Evolutionary conservation across 345 rosid genomes (phyloP).

Genomic region (Adansonia digitata): DNA sequence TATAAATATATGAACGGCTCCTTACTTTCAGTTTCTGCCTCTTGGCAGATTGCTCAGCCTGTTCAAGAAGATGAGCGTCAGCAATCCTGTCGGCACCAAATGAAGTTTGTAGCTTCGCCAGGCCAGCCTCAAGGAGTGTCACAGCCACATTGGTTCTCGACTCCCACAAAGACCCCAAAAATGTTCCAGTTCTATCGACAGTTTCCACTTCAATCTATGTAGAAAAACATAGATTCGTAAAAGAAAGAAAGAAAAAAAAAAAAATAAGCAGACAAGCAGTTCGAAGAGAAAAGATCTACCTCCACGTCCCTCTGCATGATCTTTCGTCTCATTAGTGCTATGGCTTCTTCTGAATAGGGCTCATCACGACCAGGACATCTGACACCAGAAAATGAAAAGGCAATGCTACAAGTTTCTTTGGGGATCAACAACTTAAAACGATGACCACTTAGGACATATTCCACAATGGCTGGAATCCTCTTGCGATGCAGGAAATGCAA

Average conservation of each 20-base stretch:
- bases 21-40: slow-evolving; percentile 81
- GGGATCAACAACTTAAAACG: slow-evolving; percentile 92
- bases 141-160: slow-evolving; percentile 65
- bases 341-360: slow-evolving; percentile 90
- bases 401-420: slow-evolving; percentile 91
- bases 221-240: slow-evolving; percentile 2
- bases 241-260: slow-evolving; percentile 9
- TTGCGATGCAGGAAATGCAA: slow-evolving; percentile 76
- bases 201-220: slow-evolving; percentile 87
- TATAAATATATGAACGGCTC: not conserved
- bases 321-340: slow-evolving; percentile 85
- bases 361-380: slow-evolving; percentile 96
- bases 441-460: slow-evolving; percentile 96
- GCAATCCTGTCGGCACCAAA: slow-evolving; percentile 78
- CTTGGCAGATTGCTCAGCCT: slow-evolving; percentile 85
- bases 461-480: slow-evolving; percentile 81
- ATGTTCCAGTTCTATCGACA: slow-evolving; percentile 91
- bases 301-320: slow-evolving; percentile 98
- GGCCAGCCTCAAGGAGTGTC: slow-evolving; percentile 86
- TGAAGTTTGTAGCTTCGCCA: slow-evolving; percentile 81
- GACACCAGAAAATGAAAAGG: slow-evolving; percentile 96
- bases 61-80: slow-evolving; percentile 79
- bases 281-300: slow-evolving; percentile 33
- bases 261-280: slow-evolving; percentile 8
- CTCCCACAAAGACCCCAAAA: slow-evolving; percentile 97